Base-by-base conservation (phyloP, 1,284 basidiomycete species). In the Ustilago bromivora region DNA sequence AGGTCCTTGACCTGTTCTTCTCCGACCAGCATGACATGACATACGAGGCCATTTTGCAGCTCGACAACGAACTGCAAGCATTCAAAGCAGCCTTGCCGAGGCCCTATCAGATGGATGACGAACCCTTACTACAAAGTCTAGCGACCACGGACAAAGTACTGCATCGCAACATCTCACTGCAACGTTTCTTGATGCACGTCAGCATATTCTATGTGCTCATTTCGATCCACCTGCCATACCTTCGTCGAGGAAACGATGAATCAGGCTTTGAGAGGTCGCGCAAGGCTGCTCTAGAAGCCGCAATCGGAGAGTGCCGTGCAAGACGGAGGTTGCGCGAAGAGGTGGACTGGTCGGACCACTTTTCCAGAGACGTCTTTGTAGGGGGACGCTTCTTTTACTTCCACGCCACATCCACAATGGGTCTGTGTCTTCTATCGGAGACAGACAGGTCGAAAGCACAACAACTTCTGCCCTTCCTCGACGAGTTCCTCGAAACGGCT, bases 311-410 rank as follows among this genome's bases (percentile, higher is more conserved):
- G 11, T 55, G 58, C 34, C 46, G 28, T 7, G 58, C 68, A 3
- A 36, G 68, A 9, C 23, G 17, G 9, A 40, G 43, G 9, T 23
- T 71, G 19, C 57, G 41, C 0, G 13, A 43, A 9, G n/a, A 36
- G 10, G 28, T 66, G 15, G 49, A 61, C 11, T 71, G 69, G 69
- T 62, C 69, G 1, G 32, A 58, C n/a, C 51, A 62, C 7, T 40
- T 61, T 23, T 62, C 69, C 1, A 61, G 55, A 17, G 63, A 71
- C 31, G 17, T 17, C 15, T 71, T 71, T 52, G 69, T 71, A 0
- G 69, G 69, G 1, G 63, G 63, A 3, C 49, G 63, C 32, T 71
- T 71, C 59, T 66, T 65, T 32, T 66, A 71, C 59, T 71, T 71
- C 49, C 63, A 71, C n/a, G 69, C 69, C 12, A 71, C 69, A 0